phyloP scores from a whole-genome alignment of 1,139 yeast species.

The Nakaseomyces glabratus region DNA sequence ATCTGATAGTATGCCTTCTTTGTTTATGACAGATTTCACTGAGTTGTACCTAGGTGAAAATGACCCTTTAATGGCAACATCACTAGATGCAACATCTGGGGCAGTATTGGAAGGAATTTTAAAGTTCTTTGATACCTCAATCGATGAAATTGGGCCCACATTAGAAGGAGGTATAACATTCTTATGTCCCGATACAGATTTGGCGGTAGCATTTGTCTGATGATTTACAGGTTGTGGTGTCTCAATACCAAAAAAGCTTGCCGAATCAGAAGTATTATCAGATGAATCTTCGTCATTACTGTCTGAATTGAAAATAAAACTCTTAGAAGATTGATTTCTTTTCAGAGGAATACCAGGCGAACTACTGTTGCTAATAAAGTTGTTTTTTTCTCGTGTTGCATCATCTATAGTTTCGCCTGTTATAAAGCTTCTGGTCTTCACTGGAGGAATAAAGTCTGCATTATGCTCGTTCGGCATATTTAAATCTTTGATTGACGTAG shows the following conservation, averaged over 20 bases:
- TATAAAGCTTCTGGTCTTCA: constrained; percentile 25
- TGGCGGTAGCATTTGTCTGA: constrained; percentile 1
- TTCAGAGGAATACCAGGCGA: constrained; percentile 8
- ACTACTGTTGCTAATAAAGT: neutral
- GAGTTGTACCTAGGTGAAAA: constrained; percentile 30
- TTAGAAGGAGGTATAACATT: constrained; percentile 3
- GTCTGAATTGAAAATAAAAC: constrained; percentile 28
- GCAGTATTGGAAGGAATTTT: constrained; percentile 13
- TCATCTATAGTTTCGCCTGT: constrained; percentile 17
- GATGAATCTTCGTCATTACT: constrained; percentile 19
- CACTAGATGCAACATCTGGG: constrained; percentile 31
- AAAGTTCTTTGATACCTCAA: constrained; percentile 10
- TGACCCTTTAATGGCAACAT: constrained; percentile 41
- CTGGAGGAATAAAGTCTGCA: constrained; percentile 8
- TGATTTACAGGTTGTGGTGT: constrained; percentile 7
- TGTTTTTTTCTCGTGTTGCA: neutral
- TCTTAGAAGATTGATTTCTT: constrained; percentile 19
- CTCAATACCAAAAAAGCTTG: constrained; percentile 12
- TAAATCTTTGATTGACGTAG: constrained; percentile 23
- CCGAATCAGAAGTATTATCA: constrained; percentile 13
- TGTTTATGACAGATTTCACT: constrained; percentile 20
- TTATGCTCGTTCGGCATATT: constrained; percentile 9
- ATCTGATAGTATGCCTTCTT: constrained; percentile 12
- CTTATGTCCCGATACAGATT: neutral
- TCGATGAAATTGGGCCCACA: neutral